A percentile compares a stretch with the other conserved stretches of the same genome.
Conservation (phyloP, 495 filamentous ascomycete genomes). For the Aspergillus nanangensis region DNA sequence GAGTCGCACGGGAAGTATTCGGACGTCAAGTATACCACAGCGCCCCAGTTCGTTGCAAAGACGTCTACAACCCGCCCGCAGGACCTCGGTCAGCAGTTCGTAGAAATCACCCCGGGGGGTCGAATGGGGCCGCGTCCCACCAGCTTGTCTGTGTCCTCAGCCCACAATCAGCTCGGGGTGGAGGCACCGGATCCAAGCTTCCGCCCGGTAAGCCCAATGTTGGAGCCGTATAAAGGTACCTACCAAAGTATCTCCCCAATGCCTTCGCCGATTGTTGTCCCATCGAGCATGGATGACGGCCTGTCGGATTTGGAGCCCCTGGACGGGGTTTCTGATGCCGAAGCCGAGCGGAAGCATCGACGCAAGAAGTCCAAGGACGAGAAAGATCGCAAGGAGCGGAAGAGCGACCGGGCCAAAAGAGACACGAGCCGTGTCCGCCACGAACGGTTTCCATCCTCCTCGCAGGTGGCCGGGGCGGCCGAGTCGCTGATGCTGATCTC, state of each 20-base stretch:
- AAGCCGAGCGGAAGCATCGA: slow-evolving; percentile 24
- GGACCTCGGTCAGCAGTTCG: slow-evolving; percentile 32
- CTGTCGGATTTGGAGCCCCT: slow-evolving; percentile 47
- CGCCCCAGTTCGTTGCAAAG: slow-evolving; percentile 16
- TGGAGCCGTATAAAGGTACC: slow-evolving; percentile 90
- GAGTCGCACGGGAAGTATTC: slow-evolving; percentile 14
- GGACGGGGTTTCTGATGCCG: slow-evolving; percentile 33
- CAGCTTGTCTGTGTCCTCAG: slow-evolving; percentile 38
- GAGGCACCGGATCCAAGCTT: slow-evolving; percentile 25
- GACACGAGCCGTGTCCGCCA: slow-evolving; percentile 24
- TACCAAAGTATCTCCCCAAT: slow-evolving; percentile 95
- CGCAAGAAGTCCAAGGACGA: slow-evolving; percentile 27
- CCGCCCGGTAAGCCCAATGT: slow-evolving; percentile 73
- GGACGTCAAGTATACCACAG: slow-evolving; percentile 10
- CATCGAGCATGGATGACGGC: slow-evolving; percentile 40
- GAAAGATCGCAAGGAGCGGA: slow-evolving; percentile 22
- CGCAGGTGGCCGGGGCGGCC: slow-evolving; percentile 4
- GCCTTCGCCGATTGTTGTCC: slow-evolving; percentile 66
- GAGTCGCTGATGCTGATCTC: slow-evolving; percentile 26
- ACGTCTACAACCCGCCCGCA: slow-evolving; percentile 4
- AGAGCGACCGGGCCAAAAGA: slow-evolving; percentile 25
- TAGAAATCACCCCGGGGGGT: slow-evolving; percentile 37
- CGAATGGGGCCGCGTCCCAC: slow-evolving; percentile 26
- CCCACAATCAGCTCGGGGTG: slow-evolving; percentile 32
- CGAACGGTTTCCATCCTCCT: slow-evolving; percentile 17